Evolutionary conservation across 805 yeast species (phyloP).

Genomic region (Candida ovalis): DNA sequence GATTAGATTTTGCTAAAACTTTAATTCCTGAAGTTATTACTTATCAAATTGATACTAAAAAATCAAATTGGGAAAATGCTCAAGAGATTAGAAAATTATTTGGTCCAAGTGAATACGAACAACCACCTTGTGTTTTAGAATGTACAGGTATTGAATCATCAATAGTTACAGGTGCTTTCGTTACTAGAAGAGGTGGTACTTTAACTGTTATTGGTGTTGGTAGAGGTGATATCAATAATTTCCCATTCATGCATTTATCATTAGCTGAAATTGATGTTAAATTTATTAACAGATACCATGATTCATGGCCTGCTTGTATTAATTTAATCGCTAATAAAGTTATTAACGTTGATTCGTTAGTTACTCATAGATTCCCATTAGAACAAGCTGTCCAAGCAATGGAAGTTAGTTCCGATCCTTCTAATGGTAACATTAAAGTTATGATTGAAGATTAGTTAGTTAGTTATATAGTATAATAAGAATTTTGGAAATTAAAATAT

Average conservation of each 20-base stretch:
- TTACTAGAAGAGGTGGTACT: conserved; percentile 44
- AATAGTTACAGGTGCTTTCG: conserved; percentile 43
- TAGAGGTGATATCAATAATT: conserved; percentile 38
- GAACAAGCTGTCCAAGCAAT: conserved; percentile 48
- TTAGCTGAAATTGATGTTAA: conserved; percentile 49
- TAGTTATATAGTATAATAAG: neutral
- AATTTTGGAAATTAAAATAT: neutral
- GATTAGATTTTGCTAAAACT: conserved; percentile 44
- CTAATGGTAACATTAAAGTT: conserved; percentile 45
- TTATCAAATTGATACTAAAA: conserved; percentile 36
- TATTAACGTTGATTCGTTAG: conserved; percentile 41
- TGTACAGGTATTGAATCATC: conserved; percentile 53
- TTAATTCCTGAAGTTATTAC: conserved; percentile 45
- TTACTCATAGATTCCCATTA: conserved; percentile 45
- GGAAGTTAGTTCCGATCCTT: conserved; percentile 35
- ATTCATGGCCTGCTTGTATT: conserved; percentile 56
- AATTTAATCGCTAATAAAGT: conserved; percentile 42
- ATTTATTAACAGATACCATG: conserved; percentile 51
- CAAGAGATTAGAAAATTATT: conserved; percentile 32
- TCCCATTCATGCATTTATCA: conserved; percentile 54
- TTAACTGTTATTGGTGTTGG: conserved; percentile 53
- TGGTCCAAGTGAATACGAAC: conserved; percentile 34
- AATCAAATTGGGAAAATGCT: conserved; percentile 37
- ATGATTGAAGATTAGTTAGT: conserved; percentile 35
- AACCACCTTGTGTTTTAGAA: conserved; percentile 45